phyloP scores from a whole-genome alignment of 306 rosid species.

The Glycyrrhiza uralensis region DNA sequence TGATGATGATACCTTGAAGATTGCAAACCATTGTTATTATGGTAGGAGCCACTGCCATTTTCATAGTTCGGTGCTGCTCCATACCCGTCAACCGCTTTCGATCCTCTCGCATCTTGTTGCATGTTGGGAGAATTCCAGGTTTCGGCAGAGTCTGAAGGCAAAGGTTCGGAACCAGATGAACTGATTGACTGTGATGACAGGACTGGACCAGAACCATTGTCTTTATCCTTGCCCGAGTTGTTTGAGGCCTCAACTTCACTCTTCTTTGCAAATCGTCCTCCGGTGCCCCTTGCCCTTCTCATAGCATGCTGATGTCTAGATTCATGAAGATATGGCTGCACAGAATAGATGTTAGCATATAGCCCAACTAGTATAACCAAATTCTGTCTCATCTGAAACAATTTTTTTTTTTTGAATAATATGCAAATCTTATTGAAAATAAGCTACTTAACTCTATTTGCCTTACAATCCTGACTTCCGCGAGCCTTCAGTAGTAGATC shows the following conservation, averaged over 20 bases:
- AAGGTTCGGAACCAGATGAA: constrained; percentile 81
- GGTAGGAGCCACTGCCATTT: constrained; percentile 52
- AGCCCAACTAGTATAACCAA: constrained; percentile 1
- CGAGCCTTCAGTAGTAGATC: not conserved
- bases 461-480: not conserved
- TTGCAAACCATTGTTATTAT: constrained; percentile 46
- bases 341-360: constrained; percentile 29
- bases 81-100: constrained; percentile 24
- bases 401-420: not conserved
- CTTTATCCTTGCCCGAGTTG: constrained; percentile 48
- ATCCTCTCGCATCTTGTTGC: constrained; percentile 51
- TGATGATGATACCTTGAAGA: constrained; percentile 50
- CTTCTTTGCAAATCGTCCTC: constrained; percentile 97
- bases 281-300: constrained; percentile 90
- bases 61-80: constrained; percentile 38
- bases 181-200: constrained; percentile 73
- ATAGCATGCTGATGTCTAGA: constrained; percentile 98
- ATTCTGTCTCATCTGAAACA: not conserved
- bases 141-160: constrained; percentile 60
- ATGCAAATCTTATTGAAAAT: not conserved
- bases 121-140: constrained; percentile 70
- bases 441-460: not conserved
- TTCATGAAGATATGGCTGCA: constrained; percentile 95
- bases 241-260: constrained; percentile 36
- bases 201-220: constrained; percentile 54